phyloP scores from a whole-genome alignment of 2,329 filamentous ascomycete genomes.

The Nigrospora osmanthi region DNA sequence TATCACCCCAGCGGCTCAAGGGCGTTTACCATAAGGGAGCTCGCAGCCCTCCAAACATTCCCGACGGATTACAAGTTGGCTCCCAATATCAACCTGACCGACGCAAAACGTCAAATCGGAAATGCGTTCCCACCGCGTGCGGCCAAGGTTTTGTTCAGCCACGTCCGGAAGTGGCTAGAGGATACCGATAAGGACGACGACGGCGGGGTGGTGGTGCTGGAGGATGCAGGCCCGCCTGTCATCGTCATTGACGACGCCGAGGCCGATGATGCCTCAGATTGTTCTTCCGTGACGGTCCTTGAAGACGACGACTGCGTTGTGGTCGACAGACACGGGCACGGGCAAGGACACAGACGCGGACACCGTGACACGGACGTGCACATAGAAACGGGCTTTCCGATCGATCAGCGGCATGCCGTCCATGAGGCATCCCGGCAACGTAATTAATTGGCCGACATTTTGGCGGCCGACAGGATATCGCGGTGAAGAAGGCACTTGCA shows the following conservation, averaged over 20 bases:
- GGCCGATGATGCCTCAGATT: neutral
- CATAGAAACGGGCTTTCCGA: no score
- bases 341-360: no score
- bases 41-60: conserved; percentile 64
- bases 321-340: no score
- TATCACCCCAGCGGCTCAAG: conserved; percentile 37
- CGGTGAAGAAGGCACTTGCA: no score
- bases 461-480: no score
- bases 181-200: conserved; percentile 25
- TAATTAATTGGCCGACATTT: no score
- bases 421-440: no score
- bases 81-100: conserved; percentile 14
- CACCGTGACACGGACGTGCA: no score
- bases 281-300: no score
- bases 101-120: conserved; percentile 59
- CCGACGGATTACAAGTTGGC: conserved; percentile 51
- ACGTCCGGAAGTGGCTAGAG: conserved; percentile 38
- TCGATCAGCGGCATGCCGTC: no score
- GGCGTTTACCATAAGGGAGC: conserved; percentile 59
- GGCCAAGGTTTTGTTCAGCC: conserved; percentile 39
- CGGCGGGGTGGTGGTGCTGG: neutral
- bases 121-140: conserved; percentile 69
- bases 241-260: neutral
- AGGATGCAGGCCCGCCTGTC: neutral
- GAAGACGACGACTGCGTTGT: no score